These are phyloP conservation scores for Pyricularia pennisetigena DNA, from an alignment of 2,329 filamentous ascomycete genomes.

Conservation along the genomic window DNA sequence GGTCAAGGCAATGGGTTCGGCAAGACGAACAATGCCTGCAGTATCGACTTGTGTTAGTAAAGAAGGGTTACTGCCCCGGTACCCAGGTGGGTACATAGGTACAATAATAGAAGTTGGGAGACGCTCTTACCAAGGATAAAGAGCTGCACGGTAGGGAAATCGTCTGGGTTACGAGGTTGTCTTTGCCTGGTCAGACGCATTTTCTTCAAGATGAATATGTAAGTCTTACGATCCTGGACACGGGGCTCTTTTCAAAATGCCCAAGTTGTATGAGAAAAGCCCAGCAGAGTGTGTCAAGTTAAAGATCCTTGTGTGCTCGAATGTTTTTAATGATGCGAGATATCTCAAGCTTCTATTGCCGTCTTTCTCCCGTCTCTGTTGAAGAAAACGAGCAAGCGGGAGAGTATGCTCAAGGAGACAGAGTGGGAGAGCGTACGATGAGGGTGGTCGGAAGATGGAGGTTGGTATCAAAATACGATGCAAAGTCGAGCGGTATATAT, in stretches of 20 bases:
- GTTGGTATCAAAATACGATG: neutral
- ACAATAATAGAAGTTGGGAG: neutral
- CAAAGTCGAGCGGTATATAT: neutral
- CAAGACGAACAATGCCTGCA: constrained; percentile 80
- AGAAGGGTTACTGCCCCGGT: too few relatives aligned
- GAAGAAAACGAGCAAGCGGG: neutral
- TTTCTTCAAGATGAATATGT: constrained; percentile 18
- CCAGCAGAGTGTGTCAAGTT: neutral
- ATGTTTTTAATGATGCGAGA: neutral
- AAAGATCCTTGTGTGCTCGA: neutral
- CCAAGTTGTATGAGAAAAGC: neutral
- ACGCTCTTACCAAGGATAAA: constrained; percentile 65
- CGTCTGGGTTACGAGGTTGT: constrained; percentile 52
- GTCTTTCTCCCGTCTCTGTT: neutral
- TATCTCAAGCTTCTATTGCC: neutral
- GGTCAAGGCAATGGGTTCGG: constrained; percentile 85
- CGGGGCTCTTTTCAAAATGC: constrained; percentile 19
- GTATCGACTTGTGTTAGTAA: neutral
- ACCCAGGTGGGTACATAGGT: too few relatives aligned
- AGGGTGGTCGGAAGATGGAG: neutral
- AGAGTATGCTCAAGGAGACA: neutral
- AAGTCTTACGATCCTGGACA: constrained; percentile 28
- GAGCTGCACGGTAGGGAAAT: constrained; percentile 74
- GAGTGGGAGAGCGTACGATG: neutral
- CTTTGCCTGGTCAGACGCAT: constrained; percentile 43